These are phyloP conservation scores for Ceratocystis cubensis DNA, from an alignment of 2,329 filamentous ascomycete genomes.

Conservation along the genomic window DNA sequence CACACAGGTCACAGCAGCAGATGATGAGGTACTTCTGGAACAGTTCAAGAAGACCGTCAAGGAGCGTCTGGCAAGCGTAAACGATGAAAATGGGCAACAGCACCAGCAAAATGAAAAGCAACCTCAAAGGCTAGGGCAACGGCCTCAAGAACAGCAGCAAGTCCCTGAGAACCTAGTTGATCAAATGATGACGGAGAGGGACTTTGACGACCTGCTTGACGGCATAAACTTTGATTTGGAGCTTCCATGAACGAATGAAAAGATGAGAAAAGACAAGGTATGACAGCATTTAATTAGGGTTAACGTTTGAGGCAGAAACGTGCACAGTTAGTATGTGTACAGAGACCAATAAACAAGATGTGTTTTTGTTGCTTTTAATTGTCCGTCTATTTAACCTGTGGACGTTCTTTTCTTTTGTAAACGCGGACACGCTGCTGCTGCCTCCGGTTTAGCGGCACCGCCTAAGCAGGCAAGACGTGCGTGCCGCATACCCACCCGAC, in stretches of 20 bases:
- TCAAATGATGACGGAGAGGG: constrained; percentile 15
- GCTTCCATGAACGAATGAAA: neutral
- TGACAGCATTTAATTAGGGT: neutral
- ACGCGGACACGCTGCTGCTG: neutral
- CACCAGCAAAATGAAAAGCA: neutral
- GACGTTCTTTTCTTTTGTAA: neutral
- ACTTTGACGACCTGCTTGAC: constrained; percentile 16
- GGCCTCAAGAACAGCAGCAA: neutral
- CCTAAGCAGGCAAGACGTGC: neutral
- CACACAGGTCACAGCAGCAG: constrained; percentile 38
- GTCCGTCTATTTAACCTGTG: too few relatives aligned
- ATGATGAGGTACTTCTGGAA: constrained; percentile 39
- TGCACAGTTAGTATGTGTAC: too few relatives aligned
- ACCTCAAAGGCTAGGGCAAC: neutral
- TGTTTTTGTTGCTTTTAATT: too few relatives aligned
- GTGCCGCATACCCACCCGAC: neutral
- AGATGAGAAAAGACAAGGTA: neutral
- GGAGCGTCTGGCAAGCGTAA: constrained; percentile 2
- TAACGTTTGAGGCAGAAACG: neutral
- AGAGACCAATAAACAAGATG: too few relatives aligned
- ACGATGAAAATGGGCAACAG: neutral
- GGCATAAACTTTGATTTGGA: constrained; percentile 18
- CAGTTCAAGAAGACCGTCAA: constrained; percentile 37
- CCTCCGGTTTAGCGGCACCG: neutral
- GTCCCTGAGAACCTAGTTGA: neutral